Evolutionary conservation across 345 rosid species (phyloP).

Genomic region (Clausena lansium): DNA sequence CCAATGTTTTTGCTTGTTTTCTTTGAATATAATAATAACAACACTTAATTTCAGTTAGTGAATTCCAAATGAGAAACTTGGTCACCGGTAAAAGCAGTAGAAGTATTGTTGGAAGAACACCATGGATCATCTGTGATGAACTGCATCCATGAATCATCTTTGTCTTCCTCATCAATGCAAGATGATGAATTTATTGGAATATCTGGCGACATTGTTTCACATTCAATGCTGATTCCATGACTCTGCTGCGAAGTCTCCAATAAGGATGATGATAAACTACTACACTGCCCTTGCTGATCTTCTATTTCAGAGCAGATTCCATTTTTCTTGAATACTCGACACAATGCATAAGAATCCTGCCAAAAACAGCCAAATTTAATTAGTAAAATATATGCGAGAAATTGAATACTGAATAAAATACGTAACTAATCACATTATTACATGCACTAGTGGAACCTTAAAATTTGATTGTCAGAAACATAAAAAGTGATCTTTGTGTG

Average conservation of each 20-base stretch:
- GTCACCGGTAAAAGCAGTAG: constrained; percentile 12
- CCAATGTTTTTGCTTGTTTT: not conserved
- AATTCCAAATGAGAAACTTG: constrained; percentile 16
- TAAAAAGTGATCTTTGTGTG: not conserved
- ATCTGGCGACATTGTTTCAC: constrained; percentile 72
- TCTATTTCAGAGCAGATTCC: constrained; percentile 72
- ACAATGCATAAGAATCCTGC: constrained; percentile 86
- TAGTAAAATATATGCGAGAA: no score
- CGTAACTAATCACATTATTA: no score
- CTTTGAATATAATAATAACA: not conserved
- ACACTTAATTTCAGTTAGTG: constrained; percentile 9
- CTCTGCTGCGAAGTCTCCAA: constrained; percentile 39
- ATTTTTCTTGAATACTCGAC: constrained; percentile 95
- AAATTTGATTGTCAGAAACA: no score
- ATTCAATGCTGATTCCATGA: constrained; percentile 33
- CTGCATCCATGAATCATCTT: constrained; percentile 98
- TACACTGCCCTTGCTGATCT: constrained; percentile 57
- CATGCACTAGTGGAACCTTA: no score
- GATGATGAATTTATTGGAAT: constrained; percentile 44
- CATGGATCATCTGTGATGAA: constrained; percentile 92
- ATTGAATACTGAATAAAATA: no score
- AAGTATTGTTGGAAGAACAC: constrained; percentile 49
- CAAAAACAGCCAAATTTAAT: not conserved
- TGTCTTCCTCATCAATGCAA: constrained; percentile 53
- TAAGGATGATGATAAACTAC: constrained; percentile 29